A percentile compares a stretch with the other conserved stretches of the same genome.
phyloP scores from a whole-genome alignment of 2,329 filamentous ascomycete genomes.

The Ophiosphaerella narmari region DNA sequence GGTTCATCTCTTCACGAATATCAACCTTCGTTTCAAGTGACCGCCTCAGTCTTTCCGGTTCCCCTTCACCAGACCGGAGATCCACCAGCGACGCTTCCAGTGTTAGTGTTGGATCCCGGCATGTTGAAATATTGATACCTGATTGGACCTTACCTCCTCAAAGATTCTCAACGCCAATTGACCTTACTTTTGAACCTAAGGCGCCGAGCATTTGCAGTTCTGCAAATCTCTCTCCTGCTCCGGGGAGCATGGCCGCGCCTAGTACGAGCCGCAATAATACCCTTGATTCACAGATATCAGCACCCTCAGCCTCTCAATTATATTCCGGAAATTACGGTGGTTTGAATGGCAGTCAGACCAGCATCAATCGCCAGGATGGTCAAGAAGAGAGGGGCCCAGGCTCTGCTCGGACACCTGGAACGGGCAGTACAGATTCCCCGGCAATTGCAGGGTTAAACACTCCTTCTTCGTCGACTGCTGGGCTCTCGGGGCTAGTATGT shows the following conservation, averaged over 20 bases:
- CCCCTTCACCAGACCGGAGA: constrained; percentile 33
- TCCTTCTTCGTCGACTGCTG: constrained; percentile 56
- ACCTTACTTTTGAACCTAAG: constrained; percentile 27
- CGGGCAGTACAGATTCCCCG: constrained; percentile 54
- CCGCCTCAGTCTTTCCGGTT: constrained; percentile 34
- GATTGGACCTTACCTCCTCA: constrained; percentile 50
- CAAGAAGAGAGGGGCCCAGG: constrained; percentile 46
- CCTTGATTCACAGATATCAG: constrained; percentile 53
- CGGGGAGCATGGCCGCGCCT: constrained; percentile 50
- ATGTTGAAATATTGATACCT: constrained; percentile 57
- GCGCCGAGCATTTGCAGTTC: constrained; percentile 18
- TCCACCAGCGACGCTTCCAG: constrained; percentile 37
- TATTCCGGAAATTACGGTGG: constrained; percentile 47
- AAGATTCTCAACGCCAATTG: constrained; percentile 42
- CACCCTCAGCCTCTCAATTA: constrained; percentile 50
- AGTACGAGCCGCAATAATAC: constrained; percentile 52
- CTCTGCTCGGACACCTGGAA: constrained; percentile 42
- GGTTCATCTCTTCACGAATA: constrained; percentile 39
- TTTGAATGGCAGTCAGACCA: constrained; percentile 53
- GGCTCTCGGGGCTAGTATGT: constrained; percentile 69
- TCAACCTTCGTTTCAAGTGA: constrained; percentile 37
- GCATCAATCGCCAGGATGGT: constrained; percentile 49
- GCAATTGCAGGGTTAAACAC: constrained; percentile 44
- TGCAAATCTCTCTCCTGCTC: constrained; percentile 30
- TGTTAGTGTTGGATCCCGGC: constrained; percentile 44